phyloP scores from a whole-genome alignment of 2,329 filamentous ascomycete genomes.

The Epichloe coenophiala region DNA sequence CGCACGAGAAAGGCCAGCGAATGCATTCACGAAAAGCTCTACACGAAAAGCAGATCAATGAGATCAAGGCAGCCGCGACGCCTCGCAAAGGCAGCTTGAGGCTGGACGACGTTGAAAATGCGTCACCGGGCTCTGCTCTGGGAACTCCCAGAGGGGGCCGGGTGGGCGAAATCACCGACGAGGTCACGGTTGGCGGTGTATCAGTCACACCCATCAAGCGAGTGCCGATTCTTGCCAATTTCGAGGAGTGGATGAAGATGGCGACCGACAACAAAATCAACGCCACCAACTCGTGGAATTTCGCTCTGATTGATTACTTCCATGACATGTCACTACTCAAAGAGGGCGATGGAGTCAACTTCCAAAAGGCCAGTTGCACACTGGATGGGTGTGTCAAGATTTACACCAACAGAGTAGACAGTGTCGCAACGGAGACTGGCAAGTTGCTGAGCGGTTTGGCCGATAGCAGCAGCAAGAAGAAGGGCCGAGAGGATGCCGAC shows the following conservation, averaged over 20 bases:
- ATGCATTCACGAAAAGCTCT: constrained; percentile 77
- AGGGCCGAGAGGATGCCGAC: constrained; percentile 49
- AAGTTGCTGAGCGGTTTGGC: constrained; percentile 88
- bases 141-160: constrained; percentile 33
- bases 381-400: constrained; percentile 98
- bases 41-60: constrained; percentile 83
- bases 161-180: constrained; percentile 34
- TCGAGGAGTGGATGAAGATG: constrained; percentile 99
- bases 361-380: constrained; percentile 95
- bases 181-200: constrained; percentile 54
- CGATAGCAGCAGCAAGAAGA: constrained; percentile 67
- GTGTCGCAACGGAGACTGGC: constrained; percentile 92
- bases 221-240: constrained; percentile 90
- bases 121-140: constrained; percentile 40
- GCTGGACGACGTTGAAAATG: constrained; percentile 44
- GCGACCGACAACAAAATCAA: constrained; percentile 99
- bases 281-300: constrained; percentile 96
- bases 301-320: constrained; percentile 99
- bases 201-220: constrained; percentile 92
- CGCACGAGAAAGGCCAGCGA: constrained; percentile 77
- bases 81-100: constrained; percentile 49
- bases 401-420: constrained; percentile 96
- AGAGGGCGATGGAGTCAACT: constrained; percentile 94
- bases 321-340: constrained; percentile 97
- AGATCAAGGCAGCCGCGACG: constrained; percentile 63